These are phyloP conservation scores for Tricholoma sp. DNA, from an alignment of 768 basidiomycete genomes.

Conservation along the genomic window DNA sequence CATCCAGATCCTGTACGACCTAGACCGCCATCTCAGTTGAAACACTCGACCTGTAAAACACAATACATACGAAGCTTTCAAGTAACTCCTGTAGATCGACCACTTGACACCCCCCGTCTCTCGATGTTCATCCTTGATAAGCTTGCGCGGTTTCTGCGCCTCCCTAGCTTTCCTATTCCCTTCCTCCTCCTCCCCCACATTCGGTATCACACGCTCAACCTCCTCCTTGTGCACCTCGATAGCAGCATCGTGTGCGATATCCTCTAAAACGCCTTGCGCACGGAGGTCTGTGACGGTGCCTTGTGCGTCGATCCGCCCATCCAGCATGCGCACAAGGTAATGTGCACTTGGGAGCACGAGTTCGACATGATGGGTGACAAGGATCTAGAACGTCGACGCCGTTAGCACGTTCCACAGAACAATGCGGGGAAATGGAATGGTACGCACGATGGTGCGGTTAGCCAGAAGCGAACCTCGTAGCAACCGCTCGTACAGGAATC, in stretches of 20 bases:
- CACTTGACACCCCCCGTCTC: conserved; percentile 82
- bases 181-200: conserved; percentile 17
- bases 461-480: conserved; percentile 61
- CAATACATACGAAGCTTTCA: conserved; percentile 60
- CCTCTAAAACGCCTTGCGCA: conserved; percentile 53
- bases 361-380: conserved; percentile 80
- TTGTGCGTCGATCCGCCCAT: conserved; percentile 72
- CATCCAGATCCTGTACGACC: conserved; percentile 65
- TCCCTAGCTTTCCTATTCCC: conserved; percentile 16
- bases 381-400: conserved; percentile 30
- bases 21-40: conserved; percentile 14
- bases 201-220: conserved; percentile 24
- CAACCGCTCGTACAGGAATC: conserved; percentile 57
- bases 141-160: conserved; percentile 61
- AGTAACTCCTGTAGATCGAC: conserved; percentile 61
- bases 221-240: conserved; percentile 46
- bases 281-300: conserved; percentile 63
- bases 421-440: not conserved
- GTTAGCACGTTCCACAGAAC: not conserved
- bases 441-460: conserved; percentile 58
- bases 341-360: conserved; percentile 68
- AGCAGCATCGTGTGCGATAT: conserved; percentile 48
- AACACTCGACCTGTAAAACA: not conserved
- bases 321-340: conserved; percentile 70
- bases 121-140: conserved; percentile 78